phyloP scores from a whole-genome alignment of 1,139 yeast genomes.

The Protomyces lactucae-debilis region DNA sequence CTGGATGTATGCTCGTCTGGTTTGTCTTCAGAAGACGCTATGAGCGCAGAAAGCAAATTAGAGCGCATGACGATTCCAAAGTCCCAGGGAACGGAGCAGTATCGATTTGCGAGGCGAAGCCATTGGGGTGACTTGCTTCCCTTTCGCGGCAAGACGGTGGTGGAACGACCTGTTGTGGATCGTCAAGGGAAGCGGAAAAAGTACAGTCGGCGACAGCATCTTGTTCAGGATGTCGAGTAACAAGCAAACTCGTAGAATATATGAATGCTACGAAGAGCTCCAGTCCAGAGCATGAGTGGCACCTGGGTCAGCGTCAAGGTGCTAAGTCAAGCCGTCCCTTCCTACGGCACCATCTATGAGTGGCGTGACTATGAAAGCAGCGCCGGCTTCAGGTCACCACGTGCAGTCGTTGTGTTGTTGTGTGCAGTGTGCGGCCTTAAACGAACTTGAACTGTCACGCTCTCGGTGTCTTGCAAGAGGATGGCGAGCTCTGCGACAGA shows the following conservation, averaged over 20 bases:
- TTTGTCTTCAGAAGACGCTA: not conserved
- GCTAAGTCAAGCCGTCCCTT: too few relatives aligned
- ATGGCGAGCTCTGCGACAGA: not conserved
- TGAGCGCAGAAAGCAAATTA: not conserved
- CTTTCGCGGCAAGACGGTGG: slow-evolving; percentile 18
- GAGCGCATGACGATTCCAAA: slow-evolving; percentile 76
- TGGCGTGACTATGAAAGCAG: too few relatives aligned
- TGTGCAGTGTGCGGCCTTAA: too few relatives aligned
- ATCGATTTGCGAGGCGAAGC: slow-evolving; percentile 87
- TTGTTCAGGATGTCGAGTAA: not conserved
- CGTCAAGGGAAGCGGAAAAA: not conserved
- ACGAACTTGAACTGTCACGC: too few relatives aligned
- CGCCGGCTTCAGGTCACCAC: too few relatives aligned
- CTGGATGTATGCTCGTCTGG: slow-evolving; percentile 65
- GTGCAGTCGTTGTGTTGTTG: too few relatives aligned
- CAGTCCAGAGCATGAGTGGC: too few relatives aligned
- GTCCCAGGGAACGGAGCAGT: slow-evolving; percentile 60
- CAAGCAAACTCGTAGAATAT: not conserved
- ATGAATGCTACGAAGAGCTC: not conserved
- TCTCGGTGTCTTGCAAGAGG: not conserved
- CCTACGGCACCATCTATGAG: too few relatives aligned
- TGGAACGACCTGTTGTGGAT: slow-evolving; percentile 3
- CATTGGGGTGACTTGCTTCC: slow-evolving; percentile 62
- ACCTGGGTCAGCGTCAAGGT: too few relatives aligned
- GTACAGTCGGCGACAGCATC: not conserved